Evolutionary conservation across 1,139 yeast genomes (phyloP), one percentile per base, ranked within the genome.

Genomic region (Kurtzmaniella quercitrusa): DNA sequence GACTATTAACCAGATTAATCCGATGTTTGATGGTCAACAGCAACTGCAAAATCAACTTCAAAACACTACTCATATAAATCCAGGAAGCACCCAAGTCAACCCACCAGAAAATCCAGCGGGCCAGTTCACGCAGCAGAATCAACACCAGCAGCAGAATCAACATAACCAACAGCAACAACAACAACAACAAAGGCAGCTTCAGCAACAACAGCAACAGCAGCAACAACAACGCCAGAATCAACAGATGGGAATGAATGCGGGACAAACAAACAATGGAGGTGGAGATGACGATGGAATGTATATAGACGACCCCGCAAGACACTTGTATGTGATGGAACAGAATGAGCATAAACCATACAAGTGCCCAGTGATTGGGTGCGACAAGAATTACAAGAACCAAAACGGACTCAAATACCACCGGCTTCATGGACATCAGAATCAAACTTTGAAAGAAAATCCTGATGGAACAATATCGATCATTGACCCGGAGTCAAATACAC

Each of bases 351-450:
- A 93, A 63, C 98, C 99, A 18, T 93, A 86, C 71, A 89, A 86
- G 62, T 93, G 99, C 68, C 98, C 98, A 0, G 98, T 93, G 35
- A 87, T 89, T 57, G 98, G 98, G 5, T 93, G 99, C 66, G 98
- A 91, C 56, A 93, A 93, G 71, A 91, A 94, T 32, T 93, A 93
- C 66, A 93, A 93, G 71, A 93, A 93, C 64, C 98, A 93, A 66
- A 93, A 93, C 60, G 99, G 99, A 12, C 75, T 93, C 58, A 93
- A 93, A 63, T 93, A 93, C 65, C 99, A 93, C 66, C 78, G 96
- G 51, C 71, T 88, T 51, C 99, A 93, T 63, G 99, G 99, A 39
- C 98, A 93, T 64, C 97, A 89, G 65, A 91, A 93, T 59, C 98
- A 93, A 66, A 88, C 88, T 33, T 68, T 93, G 47, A 85, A 88